These are phyloP conservation scores for Eutrema salsugineum DNA, from an alignment of 441 rosid genomes.

Conservation along the genomic window DNA sequence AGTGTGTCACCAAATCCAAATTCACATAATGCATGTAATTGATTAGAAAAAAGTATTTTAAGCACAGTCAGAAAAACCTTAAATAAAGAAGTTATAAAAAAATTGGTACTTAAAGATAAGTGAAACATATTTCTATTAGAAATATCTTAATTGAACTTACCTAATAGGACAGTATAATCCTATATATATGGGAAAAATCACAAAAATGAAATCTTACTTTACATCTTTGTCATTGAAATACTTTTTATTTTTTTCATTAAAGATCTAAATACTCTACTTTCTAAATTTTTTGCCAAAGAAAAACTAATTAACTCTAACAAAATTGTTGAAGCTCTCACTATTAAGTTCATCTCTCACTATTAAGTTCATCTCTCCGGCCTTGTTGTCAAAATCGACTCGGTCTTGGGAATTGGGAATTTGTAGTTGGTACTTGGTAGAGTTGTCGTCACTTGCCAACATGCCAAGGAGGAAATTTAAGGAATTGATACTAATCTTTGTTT, in stretches of 20 bases:
- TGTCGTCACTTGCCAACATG: background rate
- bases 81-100: background rate
- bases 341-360: background rate
- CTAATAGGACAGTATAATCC: background rate
- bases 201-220: background rate
- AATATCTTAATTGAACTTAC: background rate
- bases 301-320: background rate
- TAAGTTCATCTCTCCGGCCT: no score
- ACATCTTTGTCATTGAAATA: background rate
- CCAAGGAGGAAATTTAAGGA: background rate
- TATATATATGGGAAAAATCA: background rate
- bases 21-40: no score
- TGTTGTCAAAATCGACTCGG: no score
- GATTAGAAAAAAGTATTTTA: no score
- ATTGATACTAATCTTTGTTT: background rate
- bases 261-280: background rate
- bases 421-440: background rate
- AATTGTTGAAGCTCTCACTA: background rate
- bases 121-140: background rate
- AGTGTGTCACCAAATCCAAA: no score
- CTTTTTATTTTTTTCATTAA: background rate
- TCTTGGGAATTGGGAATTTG: no score
- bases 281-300: background rate
- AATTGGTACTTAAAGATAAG: background rate
- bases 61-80: background rate